These are phyloP conservation scores for Nemania abortiva DNA, from an alignment of 2,329 filamentous ascomycete species.

Conservation along the genomic window DNA sequence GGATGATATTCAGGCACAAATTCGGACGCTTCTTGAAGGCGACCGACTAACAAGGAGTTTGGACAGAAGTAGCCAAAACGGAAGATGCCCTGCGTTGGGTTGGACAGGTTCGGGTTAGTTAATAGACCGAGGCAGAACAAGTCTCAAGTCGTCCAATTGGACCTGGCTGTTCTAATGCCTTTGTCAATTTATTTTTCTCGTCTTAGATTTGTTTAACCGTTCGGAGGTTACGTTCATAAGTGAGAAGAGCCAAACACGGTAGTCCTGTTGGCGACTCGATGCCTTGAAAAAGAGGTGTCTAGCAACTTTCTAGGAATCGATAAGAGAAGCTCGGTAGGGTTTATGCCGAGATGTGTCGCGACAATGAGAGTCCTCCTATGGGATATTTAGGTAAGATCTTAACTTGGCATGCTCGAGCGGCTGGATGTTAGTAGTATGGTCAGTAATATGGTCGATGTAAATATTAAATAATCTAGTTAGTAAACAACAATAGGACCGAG, in stretches of 20 bases:
- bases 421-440: neutral
- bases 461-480: neutral
- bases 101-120: neutral
- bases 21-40: neutral
- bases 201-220: neutral
- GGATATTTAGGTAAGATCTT: neutral
- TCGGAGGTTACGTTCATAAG: neutral
- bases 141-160: neutral
- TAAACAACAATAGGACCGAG: neutral
- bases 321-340: neutral
- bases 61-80: slow-evolving; percentile 21
- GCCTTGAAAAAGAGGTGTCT: neutral
- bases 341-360: neutral
- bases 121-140: neutral
- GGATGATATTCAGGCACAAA: slow-evolving; percentile 29
- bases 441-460: neutral
- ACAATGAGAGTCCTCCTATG: neutral
- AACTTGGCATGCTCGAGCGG: neutral
- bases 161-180: neutral
- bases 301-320: neutral
- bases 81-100: slow-evolving; percentile 9
- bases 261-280: neutral
- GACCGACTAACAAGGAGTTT: neutral
- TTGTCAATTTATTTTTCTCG: neutral
- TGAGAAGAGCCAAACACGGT: neutral